Evolutionary conservation across 768 basidiomycete genomes (phyloP).

Genomic region (Gloeostereum incarnatum): DNA sequence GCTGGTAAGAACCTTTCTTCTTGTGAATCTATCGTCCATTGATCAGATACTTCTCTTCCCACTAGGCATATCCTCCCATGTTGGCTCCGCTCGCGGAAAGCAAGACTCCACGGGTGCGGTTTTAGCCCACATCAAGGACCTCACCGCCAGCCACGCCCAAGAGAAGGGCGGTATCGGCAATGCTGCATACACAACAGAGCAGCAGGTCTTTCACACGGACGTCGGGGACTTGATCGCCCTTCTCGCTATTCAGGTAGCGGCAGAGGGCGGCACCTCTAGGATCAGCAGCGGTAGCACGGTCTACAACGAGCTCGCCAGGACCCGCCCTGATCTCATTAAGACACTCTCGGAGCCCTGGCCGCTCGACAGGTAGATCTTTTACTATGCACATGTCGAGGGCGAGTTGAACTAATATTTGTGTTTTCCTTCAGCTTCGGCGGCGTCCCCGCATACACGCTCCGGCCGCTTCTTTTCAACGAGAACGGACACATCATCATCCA

Average conservation of each 20-base stretch:
- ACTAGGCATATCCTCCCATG: slow-evolving; percentile 34
- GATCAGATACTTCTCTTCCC: slow-evolving; percentile 12
- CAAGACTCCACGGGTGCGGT: slow-evolving; percentile 35
- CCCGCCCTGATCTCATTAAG: slow-evolving; percentile 32
- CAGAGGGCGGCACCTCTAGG: slow-evolving; percentile 33
- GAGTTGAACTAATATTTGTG: not conserved
- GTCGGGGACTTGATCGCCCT: slow-evolving; percentile 36
- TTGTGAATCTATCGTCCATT: slow-evolving; percentile 5
- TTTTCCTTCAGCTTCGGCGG: slow-evolving; percentile 24
- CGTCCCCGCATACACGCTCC: slow-evolving; percentile 22
- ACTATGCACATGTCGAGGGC: not conserved
- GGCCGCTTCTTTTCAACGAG: slow-evolving; percentile 30
- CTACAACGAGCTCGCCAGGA: slow-evolving; percentile 37
- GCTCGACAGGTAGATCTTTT: slow-evolving; percentile 24
- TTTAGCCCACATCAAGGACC: slow-evolving; percentile 37
- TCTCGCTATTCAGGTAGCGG: slow-evolving; percentile 30
- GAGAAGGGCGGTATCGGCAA: slow-evolving; percentile 31
- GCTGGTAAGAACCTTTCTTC: slow-evolving; percentile 20
- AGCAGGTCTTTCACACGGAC: slow-evolving; percentile 41
- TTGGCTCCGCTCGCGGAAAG: slow-evolving; percentile 31
- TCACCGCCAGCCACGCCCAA: slow-evolving; percentile 30
- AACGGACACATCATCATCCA: slow-evolving; percentile 32
- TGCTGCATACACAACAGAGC: slow-evolving; percentile 38
- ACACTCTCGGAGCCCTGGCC: slow-evolving; percentile 32
- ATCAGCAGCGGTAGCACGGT: slow-evolving; percentile 32